phyloP scores from a whole-genome alignment of 2,329 filamentous ascomycete genomes.

The Claviceps capensis region DNA sequence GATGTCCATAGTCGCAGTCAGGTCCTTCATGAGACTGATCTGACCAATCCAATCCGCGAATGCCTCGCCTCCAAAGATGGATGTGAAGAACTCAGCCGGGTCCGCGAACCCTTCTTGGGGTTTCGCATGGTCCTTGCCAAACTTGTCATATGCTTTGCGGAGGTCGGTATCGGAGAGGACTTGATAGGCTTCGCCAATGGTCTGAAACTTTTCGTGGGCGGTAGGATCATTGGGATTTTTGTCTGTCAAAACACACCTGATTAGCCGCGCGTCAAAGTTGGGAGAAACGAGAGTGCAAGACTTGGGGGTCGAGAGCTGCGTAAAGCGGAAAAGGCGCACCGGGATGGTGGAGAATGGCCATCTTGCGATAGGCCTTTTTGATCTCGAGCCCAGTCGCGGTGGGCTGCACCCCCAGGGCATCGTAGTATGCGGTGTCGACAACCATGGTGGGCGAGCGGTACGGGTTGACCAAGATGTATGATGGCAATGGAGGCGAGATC shows the following conservation, averaged over 20 bases:
- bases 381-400: conserved; percentile 85
- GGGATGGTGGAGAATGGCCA: conserved; percentile 86
- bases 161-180: conserved; percentile 80
- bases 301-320: no score
- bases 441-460: conserved; percentile 47
- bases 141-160: conserved; percentile 88
- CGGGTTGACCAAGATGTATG: background rate
- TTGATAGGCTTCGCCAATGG: conserved; percentile 60
- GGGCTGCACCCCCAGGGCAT: conserved; percentile 70
- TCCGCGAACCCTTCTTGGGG: conserved; percentile 89
- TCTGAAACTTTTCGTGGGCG: conserved; percentile 88
- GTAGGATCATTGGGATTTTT: conserved; percentile 96
- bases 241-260: conserved; percentile 37
- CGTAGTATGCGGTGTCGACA: conserved; percentile 79
- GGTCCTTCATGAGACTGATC: conserved; percentile 95
- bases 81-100: conserved; percentile 92
- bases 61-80: conserved; percentile 94
- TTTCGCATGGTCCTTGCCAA: conserved; percentile 87
- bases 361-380: conserved; percentile 91
- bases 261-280: background rate
- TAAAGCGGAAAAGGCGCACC: conserved; percentile 34
- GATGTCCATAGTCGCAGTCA: conserved; percentile 97
- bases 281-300: background rate
- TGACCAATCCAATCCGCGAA: conserved; percentile 96
- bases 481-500: background rate